These are phyloP conservation scores for Mycena albidolilacea DNA, from an alignment of 768 basidiomycete species.

Conservation along the genomic window DNA sequence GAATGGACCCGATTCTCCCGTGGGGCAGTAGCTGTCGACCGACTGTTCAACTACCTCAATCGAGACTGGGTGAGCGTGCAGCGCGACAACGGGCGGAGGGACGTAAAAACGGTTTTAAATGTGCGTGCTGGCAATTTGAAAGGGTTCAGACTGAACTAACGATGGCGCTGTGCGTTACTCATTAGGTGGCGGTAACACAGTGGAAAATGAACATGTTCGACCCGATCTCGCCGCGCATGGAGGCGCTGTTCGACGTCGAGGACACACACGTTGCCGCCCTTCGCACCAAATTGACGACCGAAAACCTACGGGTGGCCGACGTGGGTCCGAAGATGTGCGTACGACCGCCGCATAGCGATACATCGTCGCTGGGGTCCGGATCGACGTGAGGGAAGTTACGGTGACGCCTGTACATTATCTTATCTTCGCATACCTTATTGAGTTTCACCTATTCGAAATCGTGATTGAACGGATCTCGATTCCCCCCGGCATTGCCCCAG, in stretches of 20 bases:
- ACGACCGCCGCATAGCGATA: no score
- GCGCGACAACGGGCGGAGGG: background rate
- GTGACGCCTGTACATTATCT: no score
- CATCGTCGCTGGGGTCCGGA: no score
- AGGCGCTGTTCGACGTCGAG: background rate
- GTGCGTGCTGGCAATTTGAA: background rate
- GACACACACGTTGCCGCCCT: background rate
- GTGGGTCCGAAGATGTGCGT: no score
- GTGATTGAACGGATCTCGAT: no score
- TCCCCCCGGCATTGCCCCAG: no score
- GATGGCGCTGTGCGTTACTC: background rate
- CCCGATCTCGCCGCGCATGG: background rate
- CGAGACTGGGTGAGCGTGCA: background rate
- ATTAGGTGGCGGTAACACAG: background rate
- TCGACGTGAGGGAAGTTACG: no score
- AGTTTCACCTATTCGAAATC: no score
- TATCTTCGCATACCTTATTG: no score
- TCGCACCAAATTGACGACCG: background rate
- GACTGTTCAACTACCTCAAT: slow-evolving; percentile 2
- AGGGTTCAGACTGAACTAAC: background rate
- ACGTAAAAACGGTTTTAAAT: background rate
- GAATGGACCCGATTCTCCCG: background rate
- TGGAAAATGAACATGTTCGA: background rate
- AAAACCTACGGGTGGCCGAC: background rate
- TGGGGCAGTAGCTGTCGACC: background rate